Conservation (phyloP, 176 grass and related monocot genomes). For the Oryza officinalis region DNA sequence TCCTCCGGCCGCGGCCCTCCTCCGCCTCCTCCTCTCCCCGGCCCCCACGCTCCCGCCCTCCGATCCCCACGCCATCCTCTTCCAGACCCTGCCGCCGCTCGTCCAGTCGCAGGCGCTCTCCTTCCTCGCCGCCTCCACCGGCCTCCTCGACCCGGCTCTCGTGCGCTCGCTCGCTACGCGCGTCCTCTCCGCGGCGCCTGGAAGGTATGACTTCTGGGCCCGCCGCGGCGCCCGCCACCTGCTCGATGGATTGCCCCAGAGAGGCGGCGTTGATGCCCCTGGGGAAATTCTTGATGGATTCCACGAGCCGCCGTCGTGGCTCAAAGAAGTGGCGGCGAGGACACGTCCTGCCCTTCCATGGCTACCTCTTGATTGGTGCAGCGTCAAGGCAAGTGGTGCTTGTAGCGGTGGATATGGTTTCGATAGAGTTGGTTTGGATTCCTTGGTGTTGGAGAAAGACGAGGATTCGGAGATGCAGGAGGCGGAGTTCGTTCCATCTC, state of each 20-base stretch:
- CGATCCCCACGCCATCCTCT: conserved; percentile 42
- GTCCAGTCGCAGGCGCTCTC: conserved; percentile 74
- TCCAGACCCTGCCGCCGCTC: conserved; percentile 59
- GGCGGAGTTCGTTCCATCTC: background rate
- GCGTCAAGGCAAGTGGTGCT: background rate
- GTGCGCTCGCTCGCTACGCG: conserved; percentile 40
- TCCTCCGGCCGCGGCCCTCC: conserved; percentile 38
- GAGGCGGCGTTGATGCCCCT: background rate
- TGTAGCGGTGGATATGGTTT: background rate
- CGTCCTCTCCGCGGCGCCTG: conserved; percentile 15
- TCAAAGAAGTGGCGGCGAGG: conserved; percentile 30
- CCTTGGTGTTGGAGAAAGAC: conserved; percentile 22
- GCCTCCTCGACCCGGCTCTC: conserved; percentile 42
- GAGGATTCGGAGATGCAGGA: conserved; percentile 39
- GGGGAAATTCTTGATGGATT: conserved; percentile 41
- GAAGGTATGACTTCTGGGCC: conserved; percentile 43
- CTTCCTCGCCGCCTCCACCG: conserved; percentile 51
- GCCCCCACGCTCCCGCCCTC: conserved; percentile 29
- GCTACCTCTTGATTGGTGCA: conserved; percentile 59
- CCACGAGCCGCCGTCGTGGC: conserved; percentile 53
- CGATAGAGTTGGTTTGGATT: background rate
- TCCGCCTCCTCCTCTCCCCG: conserved; percentile 42
- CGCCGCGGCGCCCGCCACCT: conserved; percentile 55
- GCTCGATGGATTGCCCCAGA: conserved; percentile 67
- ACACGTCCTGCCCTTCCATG: conserved; percentile 51